Conservation (phyloP, 23 red algal genomes). For the Gracilaria domingensis region DNA sequence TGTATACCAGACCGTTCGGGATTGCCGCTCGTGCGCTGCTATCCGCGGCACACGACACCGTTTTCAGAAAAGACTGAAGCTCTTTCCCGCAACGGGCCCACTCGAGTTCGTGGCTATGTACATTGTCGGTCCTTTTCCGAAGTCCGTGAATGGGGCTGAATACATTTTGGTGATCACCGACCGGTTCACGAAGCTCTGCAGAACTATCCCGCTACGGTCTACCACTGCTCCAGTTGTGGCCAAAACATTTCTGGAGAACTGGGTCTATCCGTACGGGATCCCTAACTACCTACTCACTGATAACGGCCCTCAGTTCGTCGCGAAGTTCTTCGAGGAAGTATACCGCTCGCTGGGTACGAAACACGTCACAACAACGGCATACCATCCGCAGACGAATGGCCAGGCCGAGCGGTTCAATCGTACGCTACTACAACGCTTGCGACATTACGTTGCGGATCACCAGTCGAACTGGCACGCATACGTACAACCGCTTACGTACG, state of each 20-base stretch:
- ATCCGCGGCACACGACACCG: not conserved
- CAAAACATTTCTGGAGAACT: not conserved
- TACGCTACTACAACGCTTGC: too few species aligned
- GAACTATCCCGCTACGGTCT: constrained; percentile 34
- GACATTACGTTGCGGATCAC: too few species aligned
- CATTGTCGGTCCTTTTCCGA: constrained; percentile 41
- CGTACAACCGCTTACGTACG: too few species aligned
- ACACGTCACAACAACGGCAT: not conserved
- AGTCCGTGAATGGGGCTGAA: not conserved
- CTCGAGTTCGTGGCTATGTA: constrained; percentile 54
- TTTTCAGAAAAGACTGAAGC: not conserved
- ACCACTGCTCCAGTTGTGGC: not conserved
- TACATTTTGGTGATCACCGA: constrained; percentile 52
- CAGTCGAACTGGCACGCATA: too few species aligned
- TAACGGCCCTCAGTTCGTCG: not conserved
- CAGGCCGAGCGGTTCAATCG: too few species aligned
- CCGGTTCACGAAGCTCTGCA: constrained; percentile 18
- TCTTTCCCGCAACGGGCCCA: constrained; percentile 14
- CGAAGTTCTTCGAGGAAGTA: not conserved
- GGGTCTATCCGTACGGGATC: constrained; percentile 15
- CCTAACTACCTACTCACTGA: not conserved
- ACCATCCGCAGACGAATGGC: too few species aligned
- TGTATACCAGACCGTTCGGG: not conserved
- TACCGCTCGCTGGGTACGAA: not conserved
- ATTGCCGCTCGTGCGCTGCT: constrained; percentile 31